Evolutionary conservation across 352 stramenopile genomes (phyloP), one percentile per base, ranked within the genome.

Genomic region (Phytophthora melonis): DNA sequence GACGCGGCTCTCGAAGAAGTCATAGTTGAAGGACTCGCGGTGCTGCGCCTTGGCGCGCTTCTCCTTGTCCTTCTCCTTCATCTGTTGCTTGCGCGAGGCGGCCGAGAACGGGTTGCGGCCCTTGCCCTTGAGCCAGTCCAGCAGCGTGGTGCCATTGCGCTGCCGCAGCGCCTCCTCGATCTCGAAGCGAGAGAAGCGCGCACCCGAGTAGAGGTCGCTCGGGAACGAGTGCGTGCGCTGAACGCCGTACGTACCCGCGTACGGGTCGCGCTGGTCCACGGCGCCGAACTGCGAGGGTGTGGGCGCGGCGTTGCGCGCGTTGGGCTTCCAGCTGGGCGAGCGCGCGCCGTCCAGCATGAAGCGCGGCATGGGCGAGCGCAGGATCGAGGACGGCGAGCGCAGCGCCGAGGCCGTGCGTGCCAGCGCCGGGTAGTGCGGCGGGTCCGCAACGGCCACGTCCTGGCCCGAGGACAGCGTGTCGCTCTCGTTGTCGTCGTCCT

Each of bases 1-100:
- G 6, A 96, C 89, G 58, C 90, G 77, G 66, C 78, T 90, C 71
- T 97, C 90, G 58, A 95, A 97, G 71, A 94, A 94, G 71, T 97
- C 90, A 56, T 97, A 97, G 80, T 92, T 91, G 70, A 83, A 97
- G 11, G 83, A 93, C 70, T 97, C 90, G 23, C 93, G 85, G 54
- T 97, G 90, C 74, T 97, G 89, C 30, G 89, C 89, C 74, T 96
- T 96, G 63, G 84, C 63, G 13, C 86, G 79, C 66, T 96, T 96
- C 36, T 93, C 82, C 30, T 88, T 63, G 77, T 94, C 88, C 41
- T 79, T 82, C 21, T 84, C 76, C 43, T 83, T 77, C 25, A 80
- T 56, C 41, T 77, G 43, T 25, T 84, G 75, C 23, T 81, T 78
- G 25, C 78, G 61, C 5, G 66, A 73, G 10, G 71, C 61, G 5